phyloP scores from a whole-genome alignment of 2,329 filamentous ascomycete genomes.

The Paraphoma sp. region DNA sequence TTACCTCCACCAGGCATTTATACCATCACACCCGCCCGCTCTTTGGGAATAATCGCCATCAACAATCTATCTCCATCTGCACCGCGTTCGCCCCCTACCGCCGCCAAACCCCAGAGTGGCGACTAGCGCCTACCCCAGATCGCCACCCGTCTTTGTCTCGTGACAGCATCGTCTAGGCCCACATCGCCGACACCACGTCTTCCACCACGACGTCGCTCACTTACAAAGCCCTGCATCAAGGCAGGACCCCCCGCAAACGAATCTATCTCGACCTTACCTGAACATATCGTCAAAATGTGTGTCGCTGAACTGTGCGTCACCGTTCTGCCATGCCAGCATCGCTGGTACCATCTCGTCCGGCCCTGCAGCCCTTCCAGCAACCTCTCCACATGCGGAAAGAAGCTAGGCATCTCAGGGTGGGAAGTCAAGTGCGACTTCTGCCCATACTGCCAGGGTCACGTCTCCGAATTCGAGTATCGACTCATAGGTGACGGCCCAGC shows the following conservation, averaged over 20 bases:
- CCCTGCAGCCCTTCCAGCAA: slow-evolving; percentile 53
- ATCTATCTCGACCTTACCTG: slow-evolving; percentile 36
- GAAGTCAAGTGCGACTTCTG: slow-evolving; percentile 56
- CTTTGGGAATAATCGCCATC: slow-evolving; percentile 6
- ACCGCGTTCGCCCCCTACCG: neutral
- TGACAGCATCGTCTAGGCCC: slow-evolving; percentile 17
- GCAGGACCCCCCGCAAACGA: slow-evolving; percentile 25
- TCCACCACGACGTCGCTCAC: slow-evolving; percentile 31
- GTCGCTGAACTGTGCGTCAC: slow-evolving; percentile 58
- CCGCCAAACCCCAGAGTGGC: slow-evolving; percentile 22
- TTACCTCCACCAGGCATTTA: slow-evolving; percentile 29
- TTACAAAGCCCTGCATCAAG: slow-evolving; percentile 23
- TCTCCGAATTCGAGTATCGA: slow-evolving; percentile 53
- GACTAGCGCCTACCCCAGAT: slow-evolving; percentile 29
- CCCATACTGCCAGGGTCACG: slow-evolving; percentile 54
- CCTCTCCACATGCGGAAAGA: slow-evolving; percentile 55
- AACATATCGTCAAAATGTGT: slow-evolving; percentile 50
- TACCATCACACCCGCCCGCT: slow-evolving; percentile 22
- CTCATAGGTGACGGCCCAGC: slow-evolving; percentile 51
- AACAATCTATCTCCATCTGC: slow-evolving; percentile 13
- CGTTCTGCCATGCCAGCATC: slow-evolving; percentile 54
- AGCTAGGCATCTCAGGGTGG: slow-evolving; percentile 57
- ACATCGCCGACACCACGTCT: slow-evolving; percentile 12
- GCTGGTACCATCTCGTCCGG: slow-evolving; percentile 57
- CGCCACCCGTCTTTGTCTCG: slow-evolving; percentile 26